Evolutionary conservation across 2,329 filamentous ascomycete species (phyloP), one percentile per base, ranked within the genome.

Genomic region (Aureobasidium sp.): DNA sequence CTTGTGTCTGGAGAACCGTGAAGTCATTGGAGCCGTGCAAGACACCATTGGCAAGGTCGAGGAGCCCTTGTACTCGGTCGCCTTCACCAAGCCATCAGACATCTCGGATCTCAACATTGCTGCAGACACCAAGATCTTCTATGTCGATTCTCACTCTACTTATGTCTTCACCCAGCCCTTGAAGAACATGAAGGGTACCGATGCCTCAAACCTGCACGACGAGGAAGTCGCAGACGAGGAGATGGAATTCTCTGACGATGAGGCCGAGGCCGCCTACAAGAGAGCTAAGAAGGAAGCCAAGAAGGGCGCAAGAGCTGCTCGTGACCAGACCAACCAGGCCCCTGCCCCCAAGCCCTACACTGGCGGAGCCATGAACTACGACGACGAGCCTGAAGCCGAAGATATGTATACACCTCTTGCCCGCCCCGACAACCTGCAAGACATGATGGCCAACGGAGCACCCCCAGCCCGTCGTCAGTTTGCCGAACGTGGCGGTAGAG

Each of bases 211-310:
- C 72, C 82, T 96, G 61, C 89, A 96, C 74, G 94, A 97, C 68
- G 94, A 99, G 73, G 93, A 97, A 76, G 83, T 92, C 8, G 86
- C 78, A 17, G 87, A 89, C 36, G 90, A 96, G 41, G 93, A 97
- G 72, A 84, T 91, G 68, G 94, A 97, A 71, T 97, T 97, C 73
- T 97, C 93, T 0, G 94, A 99, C 68, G 94, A 99, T 69, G 94
- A 99, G 75, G 89, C 90, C 68, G 94, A 99, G 75, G 88, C 88
- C 13, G 71, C 72, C 53, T 73, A 68, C 67, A 74, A 74, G 66
- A 63, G 70, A 46, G 65, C 68, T 61, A 71, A 69, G 63, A 74
- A 74, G 64, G 55, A 67, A n/a, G 69, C 68, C 34, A 74, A 71
- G 66, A 69, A 68, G 63, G 66, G 64, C 20, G 59, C 71, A 64